Percentiles rank a stretch among this genome's conserved stretches.
Evolutionary conservation across 768 basidiomycete species (phyloP).

Genomic region (Leccinellum luteum): DNA sequence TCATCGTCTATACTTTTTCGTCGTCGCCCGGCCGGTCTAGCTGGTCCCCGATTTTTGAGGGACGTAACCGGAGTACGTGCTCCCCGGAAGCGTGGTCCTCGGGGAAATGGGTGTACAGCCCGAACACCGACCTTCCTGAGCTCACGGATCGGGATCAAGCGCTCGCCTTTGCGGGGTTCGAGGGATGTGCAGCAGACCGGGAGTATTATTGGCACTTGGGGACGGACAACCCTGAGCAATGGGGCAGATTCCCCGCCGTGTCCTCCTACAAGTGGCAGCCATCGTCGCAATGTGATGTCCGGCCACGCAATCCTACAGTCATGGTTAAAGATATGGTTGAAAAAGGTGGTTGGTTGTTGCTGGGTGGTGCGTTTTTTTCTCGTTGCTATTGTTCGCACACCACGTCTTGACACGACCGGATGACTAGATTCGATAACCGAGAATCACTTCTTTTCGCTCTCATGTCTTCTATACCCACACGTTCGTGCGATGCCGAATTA

Average conservation of each 20-base stretch:
- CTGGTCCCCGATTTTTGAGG: slow-evolving; percentile 28
- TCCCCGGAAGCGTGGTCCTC: slow-evolving; percentile 34
- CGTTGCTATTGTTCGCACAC: not conserved
- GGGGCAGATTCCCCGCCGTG: slow-evolving; percentile 52
- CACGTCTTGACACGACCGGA: not conserved
- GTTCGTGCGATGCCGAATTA: slow-evolving; percentile 66
- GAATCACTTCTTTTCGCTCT: slow-evolving; percentile 72
- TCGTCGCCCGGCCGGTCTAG: slow-evolving; percentile 18
- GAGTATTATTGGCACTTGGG: slow-evolving; percentile 66
- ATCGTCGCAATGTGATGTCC: slow-evolving; percentile 41
- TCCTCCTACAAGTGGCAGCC: slow-evolving; percentile 56
- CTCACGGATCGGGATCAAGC: slow-evolving; percentile 44
- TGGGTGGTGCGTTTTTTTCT: slow-evolving; percentile 50
- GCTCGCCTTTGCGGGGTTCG: slow-evolving; percentile 51
- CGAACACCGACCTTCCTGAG: slow-evolving; percentile 31
- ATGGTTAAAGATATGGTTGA: slow-evolving; percentile 60
- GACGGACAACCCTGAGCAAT: slow-evolving; percentile 45
- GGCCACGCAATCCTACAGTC: slow-evolving; percentile 38
- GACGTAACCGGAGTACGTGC: slow-evolving; percentile 30
- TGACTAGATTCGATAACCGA: slow-evolving; percentile 63
- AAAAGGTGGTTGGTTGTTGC: slow-evolving; percentile 66
- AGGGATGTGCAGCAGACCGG: slow-evolving; percentile 60
- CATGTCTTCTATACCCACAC: slow-evolving; percentile 64
- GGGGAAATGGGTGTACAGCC: slow-evolving; percentile 43
- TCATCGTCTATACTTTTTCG: slow-evolving; percentile 31